These are phyloP conservation scores for Leishmania tarentolae DNA, from an alignment of 208 protist genomes.

Conservation along the genomic window DNA sequence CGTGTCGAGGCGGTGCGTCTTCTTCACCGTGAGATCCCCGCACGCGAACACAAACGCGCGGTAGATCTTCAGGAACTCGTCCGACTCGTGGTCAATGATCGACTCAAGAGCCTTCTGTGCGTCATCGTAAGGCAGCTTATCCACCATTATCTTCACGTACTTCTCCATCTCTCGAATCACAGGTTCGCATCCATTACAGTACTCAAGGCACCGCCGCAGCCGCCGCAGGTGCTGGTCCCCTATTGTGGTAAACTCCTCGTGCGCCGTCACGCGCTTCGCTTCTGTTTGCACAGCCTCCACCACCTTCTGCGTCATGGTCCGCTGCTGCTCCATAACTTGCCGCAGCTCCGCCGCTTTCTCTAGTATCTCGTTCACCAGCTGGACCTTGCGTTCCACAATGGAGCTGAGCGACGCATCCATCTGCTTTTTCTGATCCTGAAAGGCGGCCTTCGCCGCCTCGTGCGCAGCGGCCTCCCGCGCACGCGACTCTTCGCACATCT, in stretches of 20 bases:
- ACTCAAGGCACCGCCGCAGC: constrained; percentile 63
- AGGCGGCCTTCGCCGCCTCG: constrained; percentile 40
- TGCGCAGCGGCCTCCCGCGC: constrained; percentile 50
- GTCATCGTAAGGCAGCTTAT: constrained; percentile 45
- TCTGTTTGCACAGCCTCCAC: constrained; percentile 51
- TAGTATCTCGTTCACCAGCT: constrained; percentile 67
- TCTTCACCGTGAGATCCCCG: constrained; percentile 84
- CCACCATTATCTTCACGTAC: constrained; percentile 65
- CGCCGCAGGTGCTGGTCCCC: constrained; percentile 66
- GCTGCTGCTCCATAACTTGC: constrained; percentile 64
- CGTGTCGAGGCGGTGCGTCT: constrained; percentile 84
- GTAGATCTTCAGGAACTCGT: constrained; percentile 66
- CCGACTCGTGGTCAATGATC: constrained; percentile 57
- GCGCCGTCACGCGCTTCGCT: constrained; percentile 61
- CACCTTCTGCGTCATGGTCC: constrained; percentile 44
- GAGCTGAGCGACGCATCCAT: constrained; percentile 32
- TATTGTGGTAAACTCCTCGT: constrained; percentile 79
- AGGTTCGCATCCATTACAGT: constrained; percentile 55
- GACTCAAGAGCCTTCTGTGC: constrained; percentile 43
- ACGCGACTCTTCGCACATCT: constrained; percentile 43
- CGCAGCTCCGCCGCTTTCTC: constrained; percentile 62
- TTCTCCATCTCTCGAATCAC: constrained; percentile 51
- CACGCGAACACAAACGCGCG: constrained; percentile 66
- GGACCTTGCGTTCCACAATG: constrained; percentile 47
- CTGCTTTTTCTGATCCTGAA: constrained; percentile 34